These are phyloP conservation scores for Thymus quinquecostatus DNA, from an alignment of 257 asterid genomes.

Conservation along the genomic window DNA sequence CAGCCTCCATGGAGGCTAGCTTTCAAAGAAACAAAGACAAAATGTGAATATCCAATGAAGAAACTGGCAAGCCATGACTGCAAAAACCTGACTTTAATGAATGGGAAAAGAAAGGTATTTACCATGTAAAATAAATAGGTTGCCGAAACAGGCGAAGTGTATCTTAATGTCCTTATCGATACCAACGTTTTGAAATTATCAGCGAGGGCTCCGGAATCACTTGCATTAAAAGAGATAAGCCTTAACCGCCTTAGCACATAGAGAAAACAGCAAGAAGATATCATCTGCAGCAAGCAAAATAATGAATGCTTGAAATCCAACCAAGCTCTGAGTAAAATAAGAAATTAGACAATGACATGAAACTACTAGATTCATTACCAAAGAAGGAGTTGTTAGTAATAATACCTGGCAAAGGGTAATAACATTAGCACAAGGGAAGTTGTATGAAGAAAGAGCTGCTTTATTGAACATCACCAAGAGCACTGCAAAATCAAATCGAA, in stretches of 20 bases:
- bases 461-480: constrained; percentile 88
- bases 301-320: constrained; percentile 21
- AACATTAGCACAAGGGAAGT: constrained; percentile 88
- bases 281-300: constrained; percentile 59
- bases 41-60: constrained; percentile 20
- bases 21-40: constrained; percentile 55
- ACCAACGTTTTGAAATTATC: constrained; percentile 58
- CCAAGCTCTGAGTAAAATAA: not conserved
- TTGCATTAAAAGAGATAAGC: constrained; percentile 64
- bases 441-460: constrained; percentile 93
- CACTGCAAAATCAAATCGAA: constrained; percentile 61
- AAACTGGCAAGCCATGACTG: constrained; percentile 3
- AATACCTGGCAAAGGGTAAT: constrained; percentile 93
- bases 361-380: constrained; percentile 3
- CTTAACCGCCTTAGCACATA: constrained; percentile 60
- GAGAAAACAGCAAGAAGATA: constrained; percentile 73
- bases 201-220: constrained; percentile 44
- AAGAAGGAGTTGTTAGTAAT: constrained; percentile 9
- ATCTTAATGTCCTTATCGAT: constrained; percentile 57
- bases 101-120: constrained; percentile 25
- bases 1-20: constrained; percentile 92
- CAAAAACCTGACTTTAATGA: not conserved
- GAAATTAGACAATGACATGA: not conserved
- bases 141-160: constrained; percentile 67
- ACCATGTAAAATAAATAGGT: constrained; percentile 94